Evolutionary conservation across 2,329 filamentous ascomycete species (phyloP), one percentile per base, ranked within the genome.

Genomic region (Passalora sequoiae): DNA sequence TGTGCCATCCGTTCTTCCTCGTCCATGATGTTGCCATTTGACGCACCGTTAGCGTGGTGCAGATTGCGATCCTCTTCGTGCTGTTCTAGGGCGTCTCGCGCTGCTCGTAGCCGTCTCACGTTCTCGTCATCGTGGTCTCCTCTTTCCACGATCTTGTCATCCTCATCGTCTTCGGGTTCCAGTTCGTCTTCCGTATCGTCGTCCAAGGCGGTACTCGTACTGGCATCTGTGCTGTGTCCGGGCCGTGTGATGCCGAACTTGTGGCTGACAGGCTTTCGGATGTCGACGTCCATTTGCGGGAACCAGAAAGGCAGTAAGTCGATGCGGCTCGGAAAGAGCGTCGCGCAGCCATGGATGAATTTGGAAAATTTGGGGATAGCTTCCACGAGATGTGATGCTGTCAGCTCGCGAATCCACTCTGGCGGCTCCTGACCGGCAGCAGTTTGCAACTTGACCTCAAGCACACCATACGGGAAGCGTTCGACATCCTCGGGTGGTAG

Each of bases 321-420:
- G 66, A 98, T 98, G 43, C 85, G 81, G 32, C 82, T 77, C 0
- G 89, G 89, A 65, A 96, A 94, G 33, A 98, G 70, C 8, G 80
- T 86, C 7, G 91, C 91, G 1, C 84, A 89, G 46, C 92, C 92
- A 66, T 98, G 92, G 46, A 98, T 97, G 66, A 97, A 98, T 69
- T 98, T 98, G 61, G 89, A 96, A 68, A 97, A 98, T 64, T 98
- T 98, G 50, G 92, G 92, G 2, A 98, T 89, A n/a, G 92, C 89
- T 69, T 98, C 92, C 2, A 98, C 92, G 12, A 98, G 76, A 69
- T 98, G 92, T 50, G 89, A 95, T 9, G 87, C 78, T 32, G 89
- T 94, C 39, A 98, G 76, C 62, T 97, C 88, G 16, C 89, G 83
- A 57, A 98, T 91, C 92, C 92, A 98, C 61, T 94, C 86, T 0